A percentile compares a stretch with the other conserved stretches of the same genome.
Evolutionary conservation across 2,329 filamentous ascomycete genomes (phyloP).

Genomic region (Trichoderma polysporum): DNA sequence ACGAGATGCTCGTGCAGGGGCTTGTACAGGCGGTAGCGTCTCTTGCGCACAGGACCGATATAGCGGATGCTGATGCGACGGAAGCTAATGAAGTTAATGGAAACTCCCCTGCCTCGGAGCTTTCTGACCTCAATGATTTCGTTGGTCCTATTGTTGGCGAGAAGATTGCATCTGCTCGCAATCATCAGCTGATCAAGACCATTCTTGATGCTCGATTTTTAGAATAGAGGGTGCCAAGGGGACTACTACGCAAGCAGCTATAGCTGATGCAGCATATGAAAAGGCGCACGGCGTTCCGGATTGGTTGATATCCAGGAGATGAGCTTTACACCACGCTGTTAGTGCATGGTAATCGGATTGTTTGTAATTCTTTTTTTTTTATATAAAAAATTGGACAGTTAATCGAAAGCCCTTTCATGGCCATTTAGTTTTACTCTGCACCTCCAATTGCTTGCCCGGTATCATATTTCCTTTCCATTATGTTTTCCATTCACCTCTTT

Average conservation of each 20-base stretch:
- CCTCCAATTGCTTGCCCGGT: not conserved
- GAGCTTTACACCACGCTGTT: not conserved
- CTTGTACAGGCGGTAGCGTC: conserved; percentile 54
- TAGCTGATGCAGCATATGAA: not conserved
- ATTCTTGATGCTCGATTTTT: conserved; percentile 57
- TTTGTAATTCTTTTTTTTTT: conserved; percentile 1
- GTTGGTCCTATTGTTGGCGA: conserved; percentile 55
- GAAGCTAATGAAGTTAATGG: conserved; percentile 44
- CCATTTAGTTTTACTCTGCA: conserved; percentile 18
- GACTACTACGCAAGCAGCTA: not conserved
- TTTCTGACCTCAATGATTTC: conserved; percentile 52
- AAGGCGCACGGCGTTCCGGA: conserved; percentile 31
- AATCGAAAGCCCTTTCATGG: conserved; percentile 1
- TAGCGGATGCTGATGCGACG: conserved; percentile 35
- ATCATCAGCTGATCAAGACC: conserved; percentile 48
- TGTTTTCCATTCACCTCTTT: not conserved
- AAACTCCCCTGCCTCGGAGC: conserved; percentile 37
- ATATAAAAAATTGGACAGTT: conserved; percentile 12
- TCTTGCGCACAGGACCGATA: conserved; percentile 38
- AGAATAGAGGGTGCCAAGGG: conserved; percentile 35
- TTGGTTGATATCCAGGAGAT: conserved; percentile 19
- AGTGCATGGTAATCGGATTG: not conserved
- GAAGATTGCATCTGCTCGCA: conserved; percentile 46
- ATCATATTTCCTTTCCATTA: not conserved
- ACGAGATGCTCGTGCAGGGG: conserved; percentile 56